Evolutionary conservation across 2,329 filamentous ascomycete genomes (phyloP), one percentile per base, ranked within the genome.

Genomic region (Verticillium isaacii): DNA sequence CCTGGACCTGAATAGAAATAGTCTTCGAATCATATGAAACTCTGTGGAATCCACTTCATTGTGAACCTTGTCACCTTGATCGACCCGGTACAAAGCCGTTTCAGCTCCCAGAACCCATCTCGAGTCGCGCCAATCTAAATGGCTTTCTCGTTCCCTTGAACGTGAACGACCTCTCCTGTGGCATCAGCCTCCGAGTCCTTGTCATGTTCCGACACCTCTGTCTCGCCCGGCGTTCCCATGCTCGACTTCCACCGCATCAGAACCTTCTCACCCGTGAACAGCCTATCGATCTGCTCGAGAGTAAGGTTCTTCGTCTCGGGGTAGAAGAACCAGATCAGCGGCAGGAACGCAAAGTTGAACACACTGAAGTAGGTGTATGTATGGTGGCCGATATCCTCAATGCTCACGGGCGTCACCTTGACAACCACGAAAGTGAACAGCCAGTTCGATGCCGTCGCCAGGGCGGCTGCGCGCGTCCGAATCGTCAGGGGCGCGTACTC

Each of bases 171-270:
- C 23, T 63, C 57, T 11, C 58, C 63, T 6, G 45, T 11, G 12
- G 45, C n/a, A 12, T 45, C 60, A 5, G 60, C 60, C 32, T 65
- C 63, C 14, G 57, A 63, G 19, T 62, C 60, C 60, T 65, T 63
- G n/a, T 57, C 55, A 23, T 23, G 55, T n/a, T 36, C 55, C 9
- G 32, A 36, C n/a, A 36, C 34, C 45, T 63, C 59, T 19, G 64
- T 61, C 19, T 73, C 72, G 37, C 71, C 71, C 8, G 69, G 67
- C 2, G 67, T 64, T 29, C 72, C 72, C 72, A 74, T 74, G 82
- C 74, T 89, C 86, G 60, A 83, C 80, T 69, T 92, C 89, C 1
- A 86, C 85, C 57, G 85, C 81, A 0, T 88, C 88, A 2, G 84
- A 82, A n/a, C 89, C 88, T 64, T 86, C 50, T 68, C 83, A 4